Conservation (phyloP, 1,139 yeast species). For the Pichia sp. region DNA sequence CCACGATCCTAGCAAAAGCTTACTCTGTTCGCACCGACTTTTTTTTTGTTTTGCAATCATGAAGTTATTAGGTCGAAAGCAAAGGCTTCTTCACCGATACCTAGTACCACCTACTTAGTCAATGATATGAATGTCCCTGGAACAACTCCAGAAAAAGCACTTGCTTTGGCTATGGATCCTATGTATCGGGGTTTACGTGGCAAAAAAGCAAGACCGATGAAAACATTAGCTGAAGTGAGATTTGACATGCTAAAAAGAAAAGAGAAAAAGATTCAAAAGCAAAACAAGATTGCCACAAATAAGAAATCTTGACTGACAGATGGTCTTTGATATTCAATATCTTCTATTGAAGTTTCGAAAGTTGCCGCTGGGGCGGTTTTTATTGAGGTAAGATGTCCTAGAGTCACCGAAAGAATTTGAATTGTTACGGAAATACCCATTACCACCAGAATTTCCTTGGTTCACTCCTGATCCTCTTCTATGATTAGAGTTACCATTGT, state of each 20-base stretch:
- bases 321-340: background rate
- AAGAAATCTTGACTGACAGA: background rate
- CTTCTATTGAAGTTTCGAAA: slow-evolving; percentile 1
- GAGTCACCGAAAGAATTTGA: slow-evolving; percentile 1
- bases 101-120: too few species aligned
- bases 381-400: slow-evolving; percentile 8
- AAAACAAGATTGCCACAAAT: background rate
- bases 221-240: slow-evolving; percentile 6
- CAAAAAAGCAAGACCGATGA: slow-evolving; percentile 6
- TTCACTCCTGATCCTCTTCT: too few species aligned
- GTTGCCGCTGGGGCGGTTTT: slow-evolving; percentile 1
- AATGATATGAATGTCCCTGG: slow-evolving; percentile 1
- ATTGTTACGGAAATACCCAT: background rate
- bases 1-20: too few species aligned
- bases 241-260: background rate
- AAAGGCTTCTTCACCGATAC: too few species aligned
- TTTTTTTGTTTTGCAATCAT: too few species aligned
- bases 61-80: too few species aligned
- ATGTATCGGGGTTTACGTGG: slow-evolving; percentile 4
- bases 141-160: slow-evolving; percentile 5
- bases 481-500: background rate
- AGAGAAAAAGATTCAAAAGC: background rate
- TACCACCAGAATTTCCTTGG: background rate
- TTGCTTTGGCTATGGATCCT: slow-evolving; percentile 14
- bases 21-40: too few species aligned